Base-by-base conservation (phyloP, 495 filamentous ascomycete genomes). In the Penicillium verhagenii region DNA sequence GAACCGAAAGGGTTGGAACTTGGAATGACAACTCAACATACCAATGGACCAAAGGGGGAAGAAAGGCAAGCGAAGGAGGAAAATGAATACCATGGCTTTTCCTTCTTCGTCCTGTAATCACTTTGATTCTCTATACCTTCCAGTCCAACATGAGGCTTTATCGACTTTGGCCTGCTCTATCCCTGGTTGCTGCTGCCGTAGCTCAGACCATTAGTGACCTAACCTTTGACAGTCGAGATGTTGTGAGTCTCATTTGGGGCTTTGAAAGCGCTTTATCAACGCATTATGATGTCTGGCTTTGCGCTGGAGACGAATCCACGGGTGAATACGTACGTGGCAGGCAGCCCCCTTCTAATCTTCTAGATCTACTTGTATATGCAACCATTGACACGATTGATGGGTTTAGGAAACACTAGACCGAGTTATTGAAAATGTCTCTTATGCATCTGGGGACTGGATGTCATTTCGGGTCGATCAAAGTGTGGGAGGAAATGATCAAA, bases 251-350 rank as follows among this genome's bases (percentile, higher is more conserved):
- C 11, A n/a, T 59, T 31, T 68, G 65, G 62, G 50, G 47, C 2
- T 55, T 63, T 25, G 65, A 65, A n/a, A 49, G 53, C 11, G 29
- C 50, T 2, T 72, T 81, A 40, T 73, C 89, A 38, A 64, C 69
- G 19, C 74, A 72, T 14, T 91, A 85, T 67, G 72, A 80, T 38
- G 69, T 90, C 21, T 83, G 80, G 56, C 76, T 90, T 3, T 87
- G 80, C 58, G 80, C 85, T 31, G 85, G 85, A 25, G 84, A 86
- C 25, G 86, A 88, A 61, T 65, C 69, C 1, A 65, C 64, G 4
- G 70, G 57, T 26, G 72, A 61, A 38, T 70, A 77, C 59, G 79
- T 82, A 53, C 33, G 53, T 43, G 28, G 26, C 25, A 3, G 25
- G 13, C 24, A 49, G 31, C 46, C 26, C 18, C 29, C 23, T 18